Base-by-base conservation (phyloP, 768 basidiomycete species). In the Rickenella mellea region DNA sequence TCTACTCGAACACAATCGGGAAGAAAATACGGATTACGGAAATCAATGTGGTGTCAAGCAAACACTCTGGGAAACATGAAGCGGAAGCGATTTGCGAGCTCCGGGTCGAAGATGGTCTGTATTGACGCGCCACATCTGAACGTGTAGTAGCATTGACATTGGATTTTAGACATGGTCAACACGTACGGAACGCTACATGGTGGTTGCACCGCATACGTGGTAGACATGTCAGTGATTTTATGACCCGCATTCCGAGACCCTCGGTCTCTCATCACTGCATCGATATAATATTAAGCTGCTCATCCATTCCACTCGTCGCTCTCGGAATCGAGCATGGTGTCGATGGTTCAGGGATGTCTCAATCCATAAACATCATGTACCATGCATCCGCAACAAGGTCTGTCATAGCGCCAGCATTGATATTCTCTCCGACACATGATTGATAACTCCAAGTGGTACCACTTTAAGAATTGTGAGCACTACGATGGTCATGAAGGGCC, bases 361-460 rank as follows among this genome's bases (percentile, higher is more conserved):
- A 73, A 46, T 65, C 69, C 1, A 71, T 75, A 67, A 69, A 69
- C 43, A 51, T 72, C 32, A 64, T 70, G 29, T 75, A 68, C 67
- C 70, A 73, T 48, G 59, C 63, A 17, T 63, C 70, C 14, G 60
- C 65, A 27, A 57, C 47, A 28, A 22, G 59, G 71, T 67, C 48
- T 33, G 64, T 57, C 3, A 46, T 14, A n/a, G n/a, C n/a, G n/a
- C n/a, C n/a, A n/a, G n/a, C n/a, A n/a, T n/a, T n/a, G n/a, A n/a
- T n/a, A 36, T 32, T 25, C 32, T 49, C 33, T 39, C 42, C 17
- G 12, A 35, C 25, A 24, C 40, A 27, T 31, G 22, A 21, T 37
- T 6, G 35, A n/a, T 46, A 17, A 26, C 14, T 38, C 14, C 26
- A 42, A 74, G 71, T 35, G 73, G 70, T 3, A 54, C 61, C 15